Evolutionary conservation across 495 filamentous ascomycete genomes (phyloP), one percentile per base, ranked within the genome.

Genomic region (Neurospora hispaniola): DNA sequence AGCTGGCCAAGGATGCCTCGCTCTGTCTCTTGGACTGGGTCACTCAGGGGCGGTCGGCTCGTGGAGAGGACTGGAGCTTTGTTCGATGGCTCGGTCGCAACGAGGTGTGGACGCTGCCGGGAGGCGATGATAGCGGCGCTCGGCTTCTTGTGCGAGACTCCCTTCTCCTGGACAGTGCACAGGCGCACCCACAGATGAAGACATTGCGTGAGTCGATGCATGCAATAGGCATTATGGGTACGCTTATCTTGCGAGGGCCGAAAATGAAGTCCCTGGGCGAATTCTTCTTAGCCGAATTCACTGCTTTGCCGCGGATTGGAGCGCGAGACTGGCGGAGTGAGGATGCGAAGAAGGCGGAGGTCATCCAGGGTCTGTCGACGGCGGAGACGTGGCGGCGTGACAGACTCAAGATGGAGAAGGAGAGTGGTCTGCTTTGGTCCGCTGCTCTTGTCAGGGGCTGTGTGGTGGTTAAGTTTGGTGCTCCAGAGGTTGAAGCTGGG

Each of bases 1-100:
- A 86, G 11, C 75, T 98, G 10, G 87, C 89, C 38, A 77, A 83
- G 3, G 82, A 77, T 5, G 86, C 85, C 12, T 89, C 87, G 74
- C 82, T 98, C 20, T 94, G 94, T 77, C 84, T 97, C 3, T 83
- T 97, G 48, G 96, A 99, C 79, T 99, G 96, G 96, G 93, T 97
- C 8, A 92, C 89, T 27, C 90, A 94, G 75, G 94, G 96, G 5
- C 87, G 96, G n/a, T 87, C 84, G 11, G 94, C 96, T 6, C 86
- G 92, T 39, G 94, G 93, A n/a, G 96, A 99, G 84, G 86, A 91
- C 72, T 99, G 96, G 96, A 90, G 90, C 76, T 89, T 96, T 71
- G 81, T 83, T 20, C 82, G 85, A 43, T 98, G 96, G 89, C 85
- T 84, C 71, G 92, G 92, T 7, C 85, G 91, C 76, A 98, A 97